phyloP scores from a whole-genome alignment of 1,284 basidiomycete genomes.

The Porodaedalea pini region DNA sequence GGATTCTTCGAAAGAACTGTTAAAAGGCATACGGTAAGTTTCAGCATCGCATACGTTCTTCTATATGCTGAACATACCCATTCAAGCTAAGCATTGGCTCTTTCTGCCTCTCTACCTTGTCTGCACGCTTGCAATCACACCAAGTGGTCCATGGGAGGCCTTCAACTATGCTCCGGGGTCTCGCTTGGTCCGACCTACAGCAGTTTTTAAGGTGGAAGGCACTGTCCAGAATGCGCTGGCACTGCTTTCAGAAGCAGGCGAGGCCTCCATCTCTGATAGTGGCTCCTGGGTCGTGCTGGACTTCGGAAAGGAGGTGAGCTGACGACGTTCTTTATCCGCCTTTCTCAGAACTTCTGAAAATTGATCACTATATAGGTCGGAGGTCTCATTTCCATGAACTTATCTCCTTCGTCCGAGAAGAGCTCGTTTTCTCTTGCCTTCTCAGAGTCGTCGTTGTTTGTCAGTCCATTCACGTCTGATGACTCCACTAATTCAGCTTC shows the following conservation, averaged over 20 bases:
- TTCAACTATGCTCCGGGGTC: constrained; percentile 44
- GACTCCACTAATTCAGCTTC: constrained; percentile 40
- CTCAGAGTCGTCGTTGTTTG: constrained; percentile 44
- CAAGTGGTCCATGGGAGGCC: constrained; percentile 42
- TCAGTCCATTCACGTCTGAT: constrained; percentile 41
- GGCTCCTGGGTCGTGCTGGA: constrained; percentile 42
- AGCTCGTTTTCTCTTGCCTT: constrained; percentile 41
- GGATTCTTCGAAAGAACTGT: no score
- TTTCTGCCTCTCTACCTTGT: not conserved
- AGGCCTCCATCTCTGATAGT: constrained; percentile 31
- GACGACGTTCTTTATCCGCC: not conserved
- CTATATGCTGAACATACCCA: no score
- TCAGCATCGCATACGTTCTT: no score
- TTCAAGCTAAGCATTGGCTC: no score
- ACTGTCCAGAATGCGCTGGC: constrained; percentile 29
- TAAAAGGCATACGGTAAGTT: no score
- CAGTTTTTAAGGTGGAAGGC: constrained; percentile 35
- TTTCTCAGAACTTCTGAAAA: not conserved
- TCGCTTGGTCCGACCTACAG: constrained; percentile 37
- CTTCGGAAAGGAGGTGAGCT: constrained; percentile 42
- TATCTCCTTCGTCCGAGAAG: constrained; percentile 29
- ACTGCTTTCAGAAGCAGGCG: constrained; percentile 31
- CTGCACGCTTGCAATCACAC: constrained; percentile 26
- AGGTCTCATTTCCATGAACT: constrained; percentile 41
- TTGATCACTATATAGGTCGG: constrained; percentile 34